These are phyloP conservation scores for Ophiostoma montium DNA, from an alignment of 2,329 filamentous ascomycete species.

Conservation along the genomic window DNA sequence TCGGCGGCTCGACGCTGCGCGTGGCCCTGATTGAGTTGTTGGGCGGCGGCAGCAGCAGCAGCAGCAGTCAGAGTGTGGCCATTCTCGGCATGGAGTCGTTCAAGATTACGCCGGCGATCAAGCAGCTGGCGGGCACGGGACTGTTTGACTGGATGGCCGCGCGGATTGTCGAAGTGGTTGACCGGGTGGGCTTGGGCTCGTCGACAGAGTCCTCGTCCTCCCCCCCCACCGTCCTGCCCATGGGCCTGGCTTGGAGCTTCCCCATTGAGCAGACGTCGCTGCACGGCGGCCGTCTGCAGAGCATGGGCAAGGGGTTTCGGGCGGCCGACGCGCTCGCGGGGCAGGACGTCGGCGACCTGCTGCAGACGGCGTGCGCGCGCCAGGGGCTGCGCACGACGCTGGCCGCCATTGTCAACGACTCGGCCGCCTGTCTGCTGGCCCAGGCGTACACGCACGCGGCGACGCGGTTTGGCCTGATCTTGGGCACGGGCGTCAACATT, in stretches of 20 bases:
- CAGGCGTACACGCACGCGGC: slow-evolving; percentile 44
- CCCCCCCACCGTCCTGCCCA: slow-evolving; percentile 26
- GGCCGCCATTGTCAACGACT: slow-evolving; percentile 51
- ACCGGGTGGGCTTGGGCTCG: slow-evolving; percentile 24
- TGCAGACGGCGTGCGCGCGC: slow-evolving; percentile 37
- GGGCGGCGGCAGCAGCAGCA: slow-evolving; percentile 21
- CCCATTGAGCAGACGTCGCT: slow-evolving; percentile 55
- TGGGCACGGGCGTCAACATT: slow-evolving; percentile 54
- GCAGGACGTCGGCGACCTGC: slow-evolving; percentile 44
- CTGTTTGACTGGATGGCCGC: slow-evolving; percentile 59
- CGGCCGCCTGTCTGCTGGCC: slow-evolving; percentile 50
- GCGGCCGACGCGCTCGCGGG: slow-evolving; percentile 42
- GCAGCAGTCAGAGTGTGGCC: slow-evolving; percentile 22
- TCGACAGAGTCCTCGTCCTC: slow-evolving; percentile 2
- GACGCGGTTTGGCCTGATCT: slow-evolving; percentile 49
- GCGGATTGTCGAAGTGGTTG: slow-evolving; percentile 42
- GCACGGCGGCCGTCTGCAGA: slow-evolving; percentile 41
- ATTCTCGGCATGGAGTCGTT: slow-evolving; percentile 43
- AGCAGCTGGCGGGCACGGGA: slow-evolving; percentile 39
- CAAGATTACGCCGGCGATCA: slow-evolving; percentile 41
- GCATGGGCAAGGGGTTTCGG: slow-evolving; percentile 53
- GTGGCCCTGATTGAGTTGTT: slow-evolving; percentile 51
- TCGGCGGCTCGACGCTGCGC: slow-evolving; percentile 54
- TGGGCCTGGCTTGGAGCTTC: slow-evolving; percentile 56
- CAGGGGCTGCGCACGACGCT: slow-evolving; percentile 40